Percentiles rank a stretch among this genome's conserved stretches.
Conservation (phyloP, 108 stramenopile genomes). For the Skeletonema grethae region DNA sequence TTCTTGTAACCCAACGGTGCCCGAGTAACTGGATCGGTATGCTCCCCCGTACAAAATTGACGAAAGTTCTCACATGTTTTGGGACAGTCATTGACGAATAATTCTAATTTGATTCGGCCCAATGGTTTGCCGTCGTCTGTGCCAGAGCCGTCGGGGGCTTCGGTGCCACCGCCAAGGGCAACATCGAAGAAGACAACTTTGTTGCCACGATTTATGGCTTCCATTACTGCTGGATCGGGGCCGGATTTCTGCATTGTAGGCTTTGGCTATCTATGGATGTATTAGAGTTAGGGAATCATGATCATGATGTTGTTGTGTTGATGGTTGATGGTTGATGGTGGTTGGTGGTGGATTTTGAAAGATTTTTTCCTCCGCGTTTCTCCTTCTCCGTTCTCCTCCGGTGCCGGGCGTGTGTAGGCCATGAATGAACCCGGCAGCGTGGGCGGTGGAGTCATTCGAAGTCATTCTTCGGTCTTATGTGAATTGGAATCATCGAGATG, state of each 20-base stretch:
- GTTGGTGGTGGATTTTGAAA: too few relatives aligned
- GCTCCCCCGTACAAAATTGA: conserved; percentile 90
- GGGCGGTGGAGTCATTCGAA: too few relatives aligned
- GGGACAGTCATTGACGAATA: conserved; percentile 92
- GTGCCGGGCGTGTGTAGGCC: too few relatives aligned
- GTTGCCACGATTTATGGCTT: conserved; percentile 83
- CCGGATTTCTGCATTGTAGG: conserved; percentile 38
- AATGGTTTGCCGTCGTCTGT: conserved; percentile 65
- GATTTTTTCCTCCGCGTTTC: too few relatives aligned
- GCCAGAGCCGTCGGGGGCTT: conserved; percentile 44
- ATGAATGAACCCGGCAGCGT: too few relatives aligned
- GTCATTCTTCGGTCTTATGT: too few relatives aligned
- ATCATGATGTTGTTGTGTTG: too few relatives aligned
- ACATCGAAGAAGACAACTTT: conserved; percentile 88
- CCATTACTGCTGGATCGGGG: conserved; percentile 85
- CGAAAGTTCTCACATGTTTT: conserved; percentile 93
- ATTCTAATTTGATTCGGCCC: conserved; percentile 95
- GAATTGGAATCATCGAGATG: too few relatives aligned
- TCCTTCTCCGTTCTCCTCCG: too few relatives aligned
- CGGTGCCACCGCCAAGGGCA: conserved; percentile 57
- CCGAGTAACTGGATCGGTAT: conserved; percentile 45
- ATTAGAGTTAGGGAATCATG: too few relatives aligned
- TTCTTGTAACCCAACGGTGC: conserved; percentile 92
- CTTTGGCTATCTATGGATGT: neutral
- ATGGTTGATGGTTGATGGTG: too few relatives aligned